Conservation (phyloP, 805 yeast genomes). For the Candida palmyrensis region DNA sequence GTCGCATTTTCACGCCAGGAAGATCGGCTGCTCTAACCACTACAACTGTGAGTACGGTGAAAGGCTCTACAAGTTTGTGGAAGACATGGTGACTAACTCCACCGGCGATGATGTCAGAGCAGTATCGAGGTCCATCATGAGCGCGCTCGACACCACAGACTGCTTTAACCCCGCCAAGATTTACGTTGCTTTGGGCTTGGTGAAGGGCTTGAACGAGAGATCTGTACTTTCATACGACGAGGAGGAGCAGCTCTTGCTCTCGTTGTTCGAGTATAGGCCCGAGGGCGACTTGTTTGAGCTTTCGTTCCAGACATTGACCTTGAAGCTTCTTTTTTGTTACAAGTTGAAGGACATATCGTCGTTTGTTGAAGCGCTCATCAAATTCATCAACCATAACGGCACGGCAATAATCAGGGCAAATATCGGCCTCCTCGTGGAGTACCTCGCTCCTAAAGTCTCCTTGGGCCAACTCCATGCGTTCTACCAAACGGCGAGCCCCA, state of each 20-base stretch:
- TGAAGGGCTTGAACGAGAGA: constrained; percentile 40
- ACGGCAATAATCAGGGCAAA: constrained; percentile 16
- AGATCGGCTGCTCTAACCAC: constrained; percentile 18
- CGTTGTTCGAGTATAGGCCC: constrained; percentile 18
- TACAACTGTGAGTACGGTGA: constrained; percentile 56
- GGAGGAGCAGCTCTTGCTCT: constrained; percentile 19
- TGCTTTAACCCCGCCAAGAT: constrained; percentile 70
- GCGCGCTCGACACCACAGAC: constrained; percentile 43
- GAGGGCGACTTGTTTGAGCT: constrained; percentile 53
- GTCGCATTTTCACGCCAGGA: constrained; percentile 47
- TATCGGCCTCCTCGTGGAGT: constrained; percentile 8
- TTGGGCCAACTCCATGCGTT: no score
- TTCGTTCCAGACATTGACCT: constrained; percentile 46
- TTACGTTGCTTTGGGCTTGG: constrained; percentile 52
- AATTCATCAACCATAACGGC: constrained; percentile 39
- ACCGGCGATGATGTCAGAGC: constrained; percentile 18
- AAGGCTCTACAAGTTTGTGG: constrained; percentile 41
- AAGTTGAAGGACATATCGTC: constrained; percentile 15
- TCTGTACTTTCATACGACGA: constrained; percentile 19
- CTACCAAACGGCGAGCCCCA: no score
- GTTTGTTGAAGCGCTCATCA: constrained; percentile 23
- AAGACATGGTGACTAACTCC: constrained; percentile 23
- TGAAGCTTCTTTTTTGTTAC: constrained; percentile 41
- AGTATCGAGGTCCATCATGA: constrained; percentile 27
- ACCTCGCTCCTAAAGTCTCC: no score